Percentiles rank a stretch among this genome's conserved stretches.
phyloP scores from a whole-genome alignment of 306 rosid genomes.

The Amphicarpaea edgeworthii region DNA sequence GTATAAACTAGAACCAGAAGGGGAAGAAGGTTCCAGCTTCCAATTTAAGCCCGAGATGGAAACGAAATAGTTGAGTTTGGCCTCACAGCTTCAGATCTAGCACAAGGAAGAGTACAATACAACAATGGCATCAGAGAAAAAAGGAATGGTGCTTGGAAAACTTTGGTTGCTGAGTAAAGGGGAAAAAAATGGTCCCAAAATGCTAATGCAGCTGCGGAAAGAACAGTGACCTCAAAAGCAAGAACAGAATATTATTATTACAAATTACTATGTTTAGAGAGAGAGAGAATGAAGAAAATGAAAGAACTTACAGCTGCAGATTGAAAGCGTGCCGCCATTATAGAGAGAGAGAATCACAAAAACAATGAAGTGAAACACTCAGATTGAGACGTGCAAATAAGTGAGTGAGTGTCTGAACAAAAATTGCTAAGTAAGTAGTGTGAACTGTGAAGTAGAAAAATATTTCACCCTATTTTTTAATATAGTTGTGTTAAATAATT shows the following conservation, averaged over 20 bases:
- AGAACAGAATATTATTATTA: slow-evolving; percentile 2
- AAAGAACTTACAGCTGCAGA: slow-evolving; percentile 54
- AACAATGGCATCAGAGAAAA: slow-evolving; percentile 4
- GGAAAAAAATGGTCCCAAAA: neutral
- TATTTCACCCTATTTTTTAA: too few species aligned
- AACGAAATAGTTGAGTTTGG: neutral
- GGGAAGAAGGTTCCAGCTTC: neutral
- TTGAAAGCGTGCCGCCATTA: slow-evolving; percentile 48
- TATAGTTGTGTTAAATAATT: too few species aligned
- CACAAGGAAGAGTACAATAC: neutral
- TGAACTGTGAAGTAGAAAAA: neutral
- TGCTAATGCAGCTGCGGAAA: slow-evolving; percentile 1
- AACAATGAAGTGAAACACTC: slow-evolving; percentile 18
- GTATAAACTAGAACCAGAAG: neutral
- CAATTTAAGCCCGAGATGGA: neutral
- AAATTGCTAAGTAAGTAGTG: neutral
- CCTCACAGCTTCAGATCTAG: slow-evolving; percentile 45
- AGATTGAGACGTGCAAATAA: neutral
- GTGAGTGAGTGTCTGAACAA: neutral
- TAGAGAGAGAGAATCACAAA: slow-evolving; percentile 34
- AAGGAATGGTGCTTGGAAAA: neutral
- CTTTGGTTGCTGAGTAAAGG: neutral
- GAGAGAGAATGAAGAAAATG: neutral
- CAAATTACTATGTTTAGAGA: slow-evolving; percentile 13
- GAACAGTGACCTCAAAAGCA: slow-evolving; percentile 35